Conservation (phyloP, 116 monocot species). For the Papilionanthe hybrid region DNA sequence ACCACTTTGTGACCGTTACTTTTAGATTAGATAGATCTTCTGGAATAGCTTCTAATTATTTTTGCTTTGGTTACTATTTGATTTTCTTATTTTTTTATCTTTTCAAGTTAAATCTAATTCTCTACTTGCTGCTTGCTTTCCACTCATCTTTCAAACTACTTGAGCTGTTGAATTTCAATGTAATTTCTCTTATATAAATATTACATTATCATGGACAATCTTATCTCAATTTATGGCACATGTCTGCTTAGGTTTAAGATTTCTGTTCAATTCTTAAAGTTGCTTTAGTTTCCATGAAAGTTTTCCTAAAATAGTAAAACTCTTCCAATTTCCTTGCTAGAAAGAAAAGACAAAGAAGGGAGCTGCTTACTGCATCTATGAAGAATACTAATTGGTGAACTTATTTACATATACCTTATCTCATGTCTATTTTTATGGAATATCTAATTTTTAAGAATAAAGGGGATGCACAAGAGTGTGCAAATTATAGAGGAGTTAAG, state of each 20-base stretch:
- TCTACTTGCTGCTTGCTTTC: no score
- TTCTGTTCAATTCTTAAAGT: background rate
- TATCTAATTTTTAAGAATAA: background rate
- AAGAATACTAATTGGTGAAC: background rate
- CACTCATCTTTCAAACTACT: background rate
- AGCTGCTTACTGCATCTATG: background rate
- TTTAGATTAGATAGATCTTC: no score
- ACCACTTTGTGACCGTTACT: background rate
- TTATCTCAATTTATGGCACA: no score
- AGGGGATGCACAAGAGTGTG: no score
- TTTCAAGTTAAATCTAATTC: no score
- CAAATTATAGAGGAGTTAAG: no score
- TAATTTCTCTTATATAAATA: background rate
- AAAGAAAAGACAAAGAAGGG: background rate
- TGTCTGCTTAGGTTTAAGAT: background rate
- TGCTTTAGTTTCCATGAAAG: background rate
- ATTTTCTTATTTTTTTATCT: background rate
- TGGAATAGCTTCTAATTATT: background rate
- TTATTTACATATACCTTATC: background rate
- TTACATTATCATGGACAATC: background rate
- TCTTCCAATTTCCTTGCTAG: background rate
- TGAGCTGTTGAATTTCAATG: background rate
- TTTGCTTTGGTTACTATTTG: background rate
- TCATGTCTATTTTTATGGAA: background rate
- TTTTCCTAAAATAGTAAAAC: background rate